Evolutionary conservation across 176 grass and related monocot genomes (phyloP), one percentile per base, ranked within the genome.

Genomic region (Carex scoparia): DNA sequence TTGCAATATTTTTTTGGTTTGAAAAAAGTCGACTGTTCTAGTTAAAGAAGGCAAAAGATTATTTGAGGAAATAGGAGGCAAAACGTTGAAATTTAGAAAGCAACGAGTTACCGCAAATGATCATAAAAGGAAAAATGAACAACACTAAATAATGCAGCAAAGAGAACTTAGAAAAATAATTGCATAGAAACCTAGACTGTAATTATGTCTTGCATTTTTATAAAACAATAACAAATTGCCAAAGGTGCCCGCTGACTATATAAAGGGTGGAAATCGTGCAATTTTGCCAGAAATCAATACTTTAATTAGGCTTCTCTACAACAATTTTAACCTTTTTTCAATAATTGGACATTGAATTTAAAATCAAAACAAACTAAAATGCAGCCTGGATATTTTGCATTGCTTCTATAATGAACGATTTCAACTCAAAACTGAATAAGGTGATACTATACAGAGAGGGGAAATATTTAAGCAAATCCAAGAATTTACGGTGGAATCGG

Each of bases 381-480:
- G 46, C 19, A 30, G 23, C 46, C 11, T 79, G 53, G 13, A 13
- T 37, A 79, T 79, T 13, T 54, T 79, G 51, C 53, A 79, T 35
- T 31, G 9, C 53, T n/a, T 51, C 37, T 51, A 7, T 13, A 48
- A 23, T 13, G 35, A 5, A 51, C 38, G 42, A 74, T 51, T 74
- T 10, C 16, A 12, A 74, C 42, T 27, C 3, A 13, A 58, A 56
- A 57, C 4, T 79, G 53, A 7, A 56, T 6, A 40, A 4, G 46
- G 19, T 10, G 16, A 72, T 16, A 48, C 18, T 48, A 48, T 72
- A 72, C 9, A 72, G 49, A 11, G 57, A 44, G 23, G 18, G 2
- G 64, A 64, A n/a, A 64, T 40, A 48, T 64, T 54, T 84, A 51
- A 79, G 38, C 7, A n/a, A 77, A 86, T 56, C 12, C 38, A 75